Base-by-base conservation (phyloP, 306 rosid species). In the Medicago ruthenica region DNA sequence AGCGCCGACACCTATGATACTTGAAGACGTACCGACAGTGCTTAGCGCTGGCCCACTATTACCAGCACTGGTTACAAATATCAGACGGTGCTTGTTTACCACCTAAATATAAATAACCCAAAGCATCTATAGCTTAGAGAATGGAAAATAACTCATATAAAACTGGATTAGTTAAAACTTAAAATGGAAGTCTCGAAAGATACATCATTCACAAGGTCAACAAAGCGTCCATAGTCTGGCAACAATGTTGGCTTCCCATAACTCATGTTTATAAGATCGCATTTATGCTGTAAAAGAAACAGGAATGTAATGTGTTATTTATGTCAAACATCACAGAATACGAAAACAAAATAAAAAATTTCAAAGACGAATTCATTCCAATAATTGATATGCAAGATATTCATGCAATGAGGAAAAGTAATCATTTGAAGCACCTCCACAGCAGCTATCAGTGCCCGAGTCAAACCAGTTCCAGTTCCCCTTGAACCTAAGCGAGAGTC, bases 391-490 rank as follows among this genome's bases (percentile, higher is more conserved):
- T 47, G 64, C 63, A 79, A 51, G 20, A 66, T 37, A 34, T 27
- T 72, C 34, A 74, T 34, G 57, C 39, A 81, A 48, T 16, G 34
- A 55, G 71, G 77, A 47, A 20, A 53, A 78, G 68, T 15, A 50
- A 68, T 40, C n/a, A 68, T 34, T 78, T 70, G 45, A 75, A 81
- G 80, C 74, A 95, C 99, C 99, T 95, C 99, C 81, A 89, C 92
- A 72, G 97, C 93, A 70, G 99, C 97, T 76, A 95, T 90, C 57
- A 95, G 51, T 67, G 99, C 99, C 76, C 99, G 92, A 70, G 91
- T 95, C 83, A 95, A 81, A 67, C 97, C 99, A 62, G 97, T 92
- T 86, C 99, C 99, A 37, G 99, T 95, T 88, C 92, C 97, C 97
- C 86, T 90, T 84, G 93, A 92, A 73, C 97, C 99, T 75, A 95